Evolutionary conservation across 352 stramenopile species (phyloP).

Genomic region (Phytophthora pistaciae): DNA sequence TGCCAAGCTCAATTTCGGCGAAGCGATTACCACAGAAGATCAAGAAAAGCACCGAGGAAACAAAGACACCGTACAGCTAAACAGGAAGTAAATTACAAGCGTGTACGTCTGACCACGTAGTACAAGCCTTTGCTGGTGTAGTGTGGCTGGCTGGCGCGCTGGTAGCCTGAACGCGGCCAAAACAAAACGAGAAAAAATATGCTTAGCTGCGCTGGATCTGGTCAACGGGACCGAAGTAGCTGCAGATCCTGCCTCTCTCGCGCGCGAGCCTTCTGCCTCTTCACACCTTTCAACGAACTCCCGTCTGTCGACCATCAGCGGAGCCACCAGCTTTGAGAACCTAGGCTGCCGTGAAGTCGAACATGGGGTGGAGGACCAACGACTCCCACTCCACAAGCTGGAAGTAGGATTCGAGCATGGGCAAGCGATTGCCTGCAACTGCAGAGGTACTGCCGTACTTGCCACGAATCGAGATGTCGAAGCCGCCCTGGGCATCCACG

Average conservation of each 20-base stretch:
- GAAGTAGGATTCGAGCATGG: constrained; percentile 89
- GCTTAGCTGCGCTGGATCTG: constrained; percentile 19
- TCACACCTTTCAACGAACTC: constrained; percentile 21
- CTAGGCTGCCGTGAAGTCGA: constrained; percentile 65
- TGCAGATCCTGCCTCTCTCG: constrained; percentile 18
- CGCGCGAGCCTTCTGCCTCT: constrained; percentile 18
- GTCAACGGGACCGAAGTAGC: constrained; percentile 6
- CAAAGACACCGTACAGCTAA: constrained; percentile 20
- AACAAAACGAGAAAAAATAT: constrained; percentile 13
- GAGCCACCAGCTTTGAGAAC: constrained; percentile 4
- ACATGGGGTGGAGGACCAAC: constrained; percentile 82
- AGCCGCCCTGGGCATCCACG: constrained; percentile 63
- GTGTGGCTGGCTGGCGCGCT: constrained; percentile 6
- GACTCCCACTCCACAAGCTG: constrained; percentile 89
- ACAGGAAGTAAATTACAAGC: constrained; percentile 49
- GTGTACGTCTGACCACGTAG: constrained; percentile 6
- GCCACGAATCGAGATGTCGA: constrained; percentile 78
- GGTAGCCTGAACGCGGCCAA: constrained; percentile 22
- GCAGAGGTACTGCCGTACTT: constrained; percentile 88
- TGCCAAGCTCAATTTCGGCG: constrained; percentile 14
- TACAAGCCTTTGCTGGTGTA: constrained; percentile 6
- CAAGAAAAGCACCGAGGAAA: constrained; percentile 3
- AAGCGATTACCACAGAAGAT: background rate
- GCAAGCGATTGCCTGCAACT: constrained; percentile 82
- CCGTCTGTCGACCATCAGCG: constrained; percentile 21